Evolutionary conservation across 352 stramenopile species (phyloP).

Genomic region (Phytophthora constricta): DNA sequence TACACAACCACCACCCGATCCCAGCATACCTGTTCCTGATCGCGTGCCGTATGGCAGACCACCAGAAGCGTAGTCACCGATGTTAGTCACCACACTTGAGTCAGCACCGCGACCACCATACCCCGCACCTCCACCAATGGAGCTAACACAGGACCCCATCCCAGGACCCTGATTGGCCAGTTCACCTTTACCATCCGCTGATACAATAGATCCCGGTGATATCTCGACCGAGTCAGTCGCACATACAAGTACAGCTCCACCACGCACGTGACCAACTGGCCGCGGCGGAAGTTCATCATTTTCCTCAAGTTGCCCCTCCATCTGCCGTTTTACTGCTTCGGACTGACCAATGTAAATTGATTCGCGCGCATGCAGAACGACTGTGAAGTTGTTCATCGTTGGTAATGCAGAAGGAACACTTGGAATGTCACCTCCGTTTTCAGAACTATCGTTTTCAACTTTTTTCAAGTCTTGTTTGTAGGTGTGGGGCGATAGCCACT

Average conservation of each 20-base stretch:
- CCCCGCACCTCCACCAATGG: slow-evolving; percentile 68
- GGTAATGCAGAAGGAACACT: slow-evolving; percentile 29
- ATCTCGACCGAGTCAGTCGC: slow-evolving; percentile 58
- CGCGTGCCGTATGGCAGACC: slow-evolving; percentile 74
- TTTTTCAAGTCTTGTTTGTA: slow-evolving; percentile 24
- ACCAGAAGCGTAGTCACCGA: slow-evolving; percentile 65
- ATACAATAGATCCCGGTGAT: slow-evolving; percentile 47
- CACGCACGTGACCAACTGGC: slow-evolving; percentile 42
- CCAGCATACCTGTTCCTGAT: slow-evolving; percentile 68
- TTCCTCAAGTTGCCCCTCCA: slow-evolving; percentile 29
- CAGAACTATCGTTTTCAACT: slow-evolving; percentile 6
- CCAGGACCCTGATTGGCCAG: slow-evolving; percentile 71
- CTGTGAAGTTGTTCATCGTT: slow-evolving; percentile 62
- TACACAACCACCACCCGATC: slow-evolving; percentile 75
- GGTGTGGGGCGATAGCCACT: slow-evolving; percentile 28
- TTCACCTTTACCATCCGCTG: slow-evolving; percentile 66
- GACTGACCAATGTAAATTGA: slow-evolving; percentile 63
- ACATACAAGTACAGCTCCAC: slow-evolving; percentile 70
- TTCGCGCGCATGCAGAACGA: slow-evolving; percentile 52
- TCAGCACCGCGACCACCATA: slow-evolving; percentile 79
- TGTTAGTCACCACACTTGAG: slow-evolving; percentile 59
- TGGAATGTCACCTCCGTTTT: slow-evolving; percentile 16
- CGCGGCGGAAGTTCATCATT: slow-evolving; percentile 26
- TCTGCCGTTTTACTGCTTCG: slow-evolving; percentile 31
- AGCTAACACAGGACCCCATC: slow-evolving; percentile 58